Base-by-base conservation (phyloP, 441 rosid species). In the Lepidium campestre region DNA sequence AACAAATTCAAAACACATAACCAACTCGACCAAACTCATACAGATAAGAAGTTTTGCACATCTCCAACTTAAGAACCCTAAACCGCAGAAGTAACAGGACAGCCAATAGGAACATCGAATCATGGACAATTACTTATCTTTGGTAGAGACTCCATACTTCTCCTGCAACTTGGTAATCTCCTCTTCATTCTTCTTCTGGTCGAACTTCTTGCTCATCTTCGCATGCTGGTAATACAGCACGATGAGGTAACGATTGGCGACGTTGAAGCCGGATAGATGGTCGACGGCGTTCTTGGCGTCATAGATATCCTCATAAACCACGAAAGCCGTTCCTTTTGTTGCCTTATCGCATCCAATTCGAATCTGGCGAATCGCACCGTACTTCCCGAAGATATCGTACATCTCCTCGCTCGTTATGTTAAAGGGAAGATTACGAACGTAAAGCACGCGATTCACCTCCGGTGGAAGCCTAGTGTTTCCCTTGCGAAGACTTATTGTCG, bases 351-450 rank as follows among this genome's bases (percentile, higher is more conserved):
- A 87, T 3, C 97, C 97, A 68, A 90, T 80, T 4, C 97, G 90
- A 54, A 93, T 90, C 85, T 93, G 98, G 27, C 96, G 95, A 35
- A 93, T 93, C 45, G 91, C 95, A 0, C 97, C 97, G 78, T 89
- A 93, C 70, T 93, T 93, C 29, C 97, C 96, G 79, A 93, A 93
- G 50, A 93, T 93, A 61, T 93, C 98, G 86, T 93, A 93, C 95
- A 93, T 93, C 91, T 93, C 98, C 79, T 93, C 97, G 81, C 96
- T 87, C 46, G 98, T 85, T 61, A 89, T 93, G 83, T 93, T 93
- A 80, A 93, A 93, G 0, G 98, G 98, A 15, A 93, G 91, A 79
- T 93, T 93, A 3, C 98, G 86, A 7, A 91, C 96, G 83, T 93
- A 93, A 15, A 93, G 89, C 22, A 87, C 95, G 3, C 98, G 83